A percentile compares a stretch with the other conserved stretches of the same genome.
Conservation (phyloP, 345 rosid genomes). For the Hirschfeldia incana region DNA sequence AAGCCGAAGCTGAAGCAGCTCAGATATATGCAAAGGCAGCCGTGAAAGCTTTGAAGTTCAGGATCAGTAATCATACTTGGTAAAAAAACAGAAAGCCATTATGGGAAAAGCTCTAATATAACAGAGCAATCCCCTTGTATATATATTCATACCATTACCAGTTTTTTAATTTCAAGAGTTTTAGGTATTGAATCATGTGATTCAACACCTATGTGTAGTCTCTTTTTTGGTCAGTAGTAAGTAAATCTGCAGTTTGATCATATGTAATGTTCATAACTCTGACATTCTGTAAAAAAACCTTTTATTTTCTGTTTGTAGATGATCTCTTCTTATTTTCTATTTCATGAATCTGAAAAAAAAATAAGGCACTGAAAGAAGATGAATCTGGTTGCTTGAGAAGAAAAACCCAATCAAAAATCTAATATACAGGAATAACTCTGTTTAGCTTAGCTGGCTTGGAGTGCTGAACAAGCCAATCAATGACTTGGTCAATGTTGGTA, state of each 20-base stretch:
- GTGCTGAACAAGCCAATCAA: neutral
- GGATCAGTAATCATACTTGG: slow-evolving; percentile 48
- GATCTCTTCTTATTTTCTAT: neutral
- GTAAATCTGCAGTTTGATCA: slow-evolving; percentile 30
- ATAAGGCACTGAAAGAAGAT: neutral
- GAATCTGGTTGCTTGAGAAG: neutral
- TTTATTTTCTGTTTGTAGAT: slow-evolving; percentile 1
- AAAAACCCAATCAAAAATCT: neutral
- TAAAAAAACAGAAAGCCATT: slow-evolving; percentile 24
- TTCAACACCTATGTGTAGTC: neutral
- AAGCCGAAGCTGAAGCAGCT: slow-evolving; percentile 97
- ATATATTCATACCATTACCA: neutral
- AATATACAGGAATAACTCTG: neutral
- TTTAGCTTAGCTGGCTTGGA: neutral
- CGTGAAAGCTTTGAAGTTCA: slow-evolving; percentile 59
- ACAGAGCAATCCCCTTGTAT: slow-evolving; percentile 24
- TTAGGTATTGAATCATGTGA: slow-evolving; percentile 1
- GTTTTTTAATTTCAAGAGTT: neutral
- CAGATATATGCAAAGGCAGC: slow-evolving; percentile 81
- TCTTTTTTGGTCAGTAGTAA: slow-evolving; percentile 7
- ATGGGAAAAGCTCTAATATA: neutral
- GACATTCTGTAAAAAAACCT: slow-evolving; percentile 17
- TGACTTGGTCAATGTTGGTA: neutral
- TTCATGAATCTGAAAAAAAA: neutral
- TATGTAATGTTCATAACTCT: slow-evolving; percentile 25